A percentile compares a stretch with the other conserved stretches of the same genome.
Conservation (phyloP, 768 basidiomycete species). For the Lactarius hatsudake region DNA sequence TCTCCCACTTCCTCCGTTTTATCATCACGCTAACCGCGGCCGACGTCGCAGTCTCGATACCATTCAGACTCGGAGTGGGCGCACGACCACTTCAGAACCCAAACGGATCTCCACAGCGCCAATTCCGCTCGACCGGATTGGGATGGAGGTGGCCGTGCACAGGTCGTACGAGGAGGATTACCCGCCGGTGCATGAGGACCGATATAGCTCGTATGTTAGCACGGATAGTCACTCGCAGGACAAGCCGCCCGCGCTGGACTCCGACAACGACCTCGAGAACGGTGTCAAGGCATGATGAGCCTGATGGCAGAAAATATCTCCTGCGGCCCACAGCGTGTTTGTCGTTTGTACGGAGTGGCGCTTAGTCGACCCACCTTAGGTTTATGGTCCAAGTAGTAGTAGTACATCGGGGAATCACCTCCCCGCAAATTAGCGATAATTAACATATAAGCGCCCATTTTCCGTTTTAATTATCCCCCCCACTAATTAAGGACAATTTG, state of each 20-base stretch:
- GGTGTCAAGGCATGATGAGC: not conserved
- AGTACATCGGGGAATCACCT: no score
- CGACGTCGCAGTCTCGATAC: not conserved
- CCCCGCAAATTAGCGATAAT: no score
- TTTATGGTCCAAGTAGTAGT: not conserved
- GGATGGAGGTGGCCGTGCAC: conserved; percentile 7
- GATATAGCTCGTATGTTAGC: not conserved
- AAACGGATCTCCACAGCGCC: not conserved
- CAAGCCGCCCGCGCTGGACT: not conserved
- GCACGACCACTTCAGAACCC: not conserved
- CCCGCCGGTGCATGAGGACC: not conserved
- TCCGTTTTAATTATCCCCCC: no score
- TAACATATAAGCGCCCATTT: no score
- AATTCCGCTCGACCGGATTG: conserved; percentile 1
- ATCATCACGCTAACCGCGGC: not conserved
- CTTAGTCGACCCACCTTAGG: not conserved
- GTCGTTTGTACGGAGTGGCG: not conserved
- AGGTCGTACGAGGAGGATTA: not conserved
- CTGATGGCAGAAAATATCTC: not conserved
- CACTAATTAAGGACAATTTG: no score
- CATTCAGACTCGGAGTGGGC: not conserved
- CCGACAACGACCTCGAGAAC: not conserved
- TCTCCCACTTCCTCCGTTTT: no score
- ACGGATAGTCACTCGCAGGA: not conserved
- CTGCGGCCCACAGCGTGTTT: not conserved